Conservation (phyloP, 1,284 basidiomycete genomes). For the Cutaneotrichosporon daszewskae region DNA sequence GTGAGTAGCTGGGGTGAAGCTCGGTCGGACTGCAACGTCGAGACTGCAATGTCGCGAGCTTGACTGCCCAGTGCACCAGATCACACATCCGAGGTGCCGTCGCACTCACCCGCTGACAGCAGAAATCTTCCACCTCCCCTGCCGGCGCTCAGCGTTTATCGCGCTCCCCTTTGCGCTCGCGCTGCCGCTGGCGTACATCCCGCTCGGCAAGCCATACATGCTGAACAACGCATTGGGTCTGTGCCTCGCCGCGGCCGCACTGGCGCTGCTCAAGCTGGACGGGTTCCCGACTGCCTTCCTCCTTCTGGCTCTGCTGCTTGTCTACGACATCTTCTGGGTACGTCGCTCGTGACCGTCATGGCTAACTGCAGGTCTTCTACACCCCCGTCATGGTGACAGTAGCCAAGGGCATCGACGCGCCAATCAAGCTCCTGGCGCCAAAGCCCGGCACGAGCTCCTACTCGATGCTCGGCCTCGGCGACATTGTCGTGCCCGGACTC, state of each 20-base stretch:
- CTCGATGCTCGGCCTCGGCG: constrained; percentile 87
- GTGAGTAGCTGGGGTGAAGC: constrained; percentile 20
- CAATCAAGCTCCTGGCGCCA: constrained; percentile 85
- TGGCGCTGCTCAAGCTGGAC: constrained; percentile 79
- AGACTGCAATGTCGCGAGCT: background rate
- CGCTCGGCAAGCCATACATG: constrained; percentile 61
- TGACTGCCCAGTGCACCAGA: background rate
- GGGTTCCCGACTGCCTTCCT: constrained; percentile 83
- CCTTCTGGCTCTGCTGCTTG: constrained; percentile 70
- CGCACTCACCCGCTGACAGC: constrained; percentile 8
- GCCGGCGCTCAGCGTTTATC: constrained; percentile 53
- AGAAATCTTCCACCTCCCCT: constrained; percentile 44
- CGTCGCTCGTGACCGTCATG: constrained; percentile 3
- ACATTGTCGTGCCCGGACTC: constrained; percentile 62
- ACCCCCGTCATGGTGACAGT: constrained; percentile 72
- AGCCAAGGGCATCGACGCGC: constrained; percentile 85
- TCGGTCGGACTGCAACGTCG: background rate
- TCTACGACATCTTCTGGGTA: constrained; percentile 78
- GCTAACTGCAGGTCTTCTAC: constrained; percentile 37
- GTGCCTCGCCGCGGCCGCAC: constrained; percentile 75
- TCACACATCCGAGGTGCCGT: background rate
- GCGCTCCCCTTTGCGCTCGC: constrained; percentile 61
- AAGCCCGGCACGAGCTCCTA: constrained; percentile 59
- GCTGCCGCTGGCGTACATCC: constrained; percentile 64
- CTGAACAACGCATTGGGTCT: constrained; percentile 76